Base-by-base conservation (phyloP, 139 green algal genomes). In the Bryopsis sp. region DNA sequence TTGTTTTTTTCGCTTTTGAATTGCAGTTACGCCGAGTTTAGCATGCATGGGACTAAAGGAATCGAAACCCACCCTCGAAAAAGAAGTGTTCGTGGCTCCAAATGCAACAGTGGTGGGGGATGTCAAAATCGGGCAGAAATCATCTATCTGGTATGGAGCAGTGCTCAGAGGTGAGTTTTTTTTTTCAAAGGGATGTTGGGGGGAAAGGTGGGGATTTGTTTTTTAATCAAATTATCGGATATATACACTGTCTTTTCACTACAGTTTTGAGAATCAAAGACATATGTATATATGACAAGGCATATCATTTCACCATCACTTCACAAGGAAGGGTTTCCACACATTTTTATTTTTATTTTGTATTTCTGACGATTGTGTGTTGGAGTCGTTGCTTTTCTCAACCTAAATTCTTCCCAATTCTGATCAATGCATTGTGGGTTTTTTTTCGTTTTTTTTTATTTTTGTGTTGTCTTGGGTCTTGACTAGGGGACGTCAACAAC, bases 61-160 rank as follows among this genome's bases (percentile, higher is more conserved):
- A 31, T 71, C 79, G 2, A 64, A 76, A 29, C 89, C 89, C 0
- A 37, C 48, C n/a, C 84, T 93, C 48, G 82, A 65, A 19, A 50
- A 74, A 19, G 59, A 75, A 11, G 79, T 82, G 7, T 95, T 95
- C 76, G 84, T 98, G 3, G 93, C 93, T 0, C 88, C 87, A 2
- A 96, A 88, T 59, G 91, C 93, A 1, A 89, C 75, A 2, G 75
- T 98, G 24, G 82, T 97, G 24, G 93, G 93, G n/a, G 82, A 96
- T 65, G 93, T 98, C 2, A 89, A 75, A 6, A 70, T 98, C 15
- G 87, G 90, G 31, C 75, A 82, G 8, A 76, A 78, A 3, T 84
- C 80, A 0, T 92, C 86, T 2, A 78, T 98, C 4, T 97, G 90
- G 90, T 96, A 98, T 75, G 87, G 87, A 1, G 82, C 88, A 1